These are phyloP conservation scores for Barbatosphaeria neglecta DNA, from an alignment of 495 filamentous ascomycete genomes.

Conservation along the genomic window DNA sequence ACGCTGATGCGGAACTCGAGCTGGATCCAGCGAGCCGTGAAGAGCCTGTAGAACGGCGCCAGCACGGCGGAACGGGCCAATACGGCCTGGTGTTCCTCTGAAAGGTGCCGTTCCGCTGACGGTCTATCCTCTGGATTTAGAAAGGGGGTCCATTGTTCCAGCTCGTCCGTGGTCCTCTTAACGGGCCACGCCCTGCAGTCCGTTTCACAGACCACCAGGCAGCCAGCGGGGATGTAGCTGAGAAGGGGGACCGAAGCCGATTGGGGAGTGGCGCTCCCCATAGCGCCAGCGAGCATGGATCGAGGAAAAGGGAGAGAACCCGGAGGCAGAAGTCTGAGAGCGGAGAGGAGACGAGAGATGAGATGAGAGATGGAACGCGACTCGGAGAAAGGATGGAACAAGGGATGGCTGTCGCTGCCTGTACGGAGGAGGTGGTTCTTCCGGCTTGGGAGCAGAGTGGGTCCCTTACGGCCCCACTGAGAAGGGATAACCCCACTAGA, in stretches of 20 bases:
- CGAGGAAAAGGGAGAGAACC: no score
- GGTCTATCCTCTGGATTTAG: background rate
- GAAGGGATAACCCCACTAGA: no score
- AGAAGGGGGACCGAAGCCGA: no score
- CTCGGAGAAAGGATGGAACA: no score
- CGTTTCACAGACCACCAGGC: slow-evolving; percentile 14
- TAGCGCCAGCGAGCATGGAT: background rate
- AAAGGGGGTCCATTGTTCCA: slow-evolving; percentile 14
- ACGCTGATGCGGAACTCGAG: slow-evolving; percentile 19
- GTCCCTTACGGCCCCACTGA: no score
- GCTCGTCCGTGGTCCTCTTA: background rate
- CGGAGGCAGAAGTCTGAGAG: no score
- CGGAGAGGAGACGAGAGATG: no score
- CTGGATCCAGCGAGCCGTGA: slow-evolving; percentile 28
- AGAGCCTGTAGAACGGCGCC: slow-evolving; percentile 11
- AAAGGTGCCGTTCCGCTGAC: slow-evolving; percentile 3
- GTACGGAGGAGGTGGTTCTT: no score
- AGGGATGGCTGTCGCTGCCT: no score
- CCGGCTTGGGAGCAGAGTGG: no score
- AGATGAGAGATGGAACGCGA: no score
- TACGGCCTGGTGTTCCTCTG: slow-evolving; percentile 12
- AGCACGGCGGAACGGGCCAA: slow-evolving; percentile 19
- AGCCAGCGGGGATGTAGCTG: slow-evolving; percentile 25
- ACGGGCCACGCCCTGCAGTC: background rate
- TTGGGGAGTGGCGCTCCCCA: background rate